Evolutionary conservation across 208 protist species (phyloP), one percentile per base, ranked within the genome.

Genomic region (Strigomonas oncopelti): DNA sequence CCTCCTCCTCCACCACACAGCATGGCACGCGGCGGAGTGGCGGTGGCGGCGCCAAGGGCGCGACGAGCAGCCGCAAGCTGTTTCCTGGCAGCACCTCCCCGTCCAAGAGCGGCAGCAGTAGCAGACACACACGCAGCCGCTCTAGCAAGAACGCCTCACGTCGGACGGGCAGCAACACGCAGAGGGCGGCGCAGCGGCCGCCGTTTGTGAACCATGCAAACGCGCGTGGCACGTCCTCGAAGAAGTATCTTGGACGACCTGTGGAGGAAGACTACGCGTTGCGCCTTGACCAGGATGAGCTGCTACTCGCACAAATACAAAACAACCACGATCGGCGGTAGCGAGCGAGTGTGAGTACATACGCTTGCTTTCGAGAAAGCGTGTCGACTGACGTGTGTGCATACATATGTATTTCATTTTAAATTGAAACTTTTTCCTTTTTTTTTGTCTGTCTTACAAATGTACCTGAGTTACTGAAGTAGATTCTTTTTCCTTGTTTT

Each of bases 211-310:
- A 18, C 16, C 69, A 29, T 1, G 16, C 59, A 4, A 58, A 61
- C 8, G 51, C 18, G 63, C 67, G 58, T 3, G 24, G 20, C 20
- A 9, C 58, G 13, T 48, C 58, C 20, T 51, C 18, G 56, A 24
- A 24, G 3, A 86, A 78, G 59, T 67, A 74, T 22, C 36, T 86
- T 25, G 81, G 77, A 53, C 70, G 74, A 29, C 60, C 64, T n/a
- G 34, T 83, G 7, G 74, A 80, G 66, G 81, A 86, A 22, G 77
- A 86, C 27, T 86, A 82, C 69, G 59, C 34, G 45, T 73, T 74
- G 38, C 72, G 75, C 18, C 52, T 55, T 27, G 62, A 61, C 14
- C 63, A 80, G 24, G 83, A 88, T 58, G 69, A 76, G 48, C 61
- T 73, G 48, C 72, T 88, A 65, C 68, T 80, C 4, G 34, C 34